Evolutionary conservation across 495 filamentous ascomycete species (phyloP).

Genomic region (Stereocaulon alpinum): DNA sequence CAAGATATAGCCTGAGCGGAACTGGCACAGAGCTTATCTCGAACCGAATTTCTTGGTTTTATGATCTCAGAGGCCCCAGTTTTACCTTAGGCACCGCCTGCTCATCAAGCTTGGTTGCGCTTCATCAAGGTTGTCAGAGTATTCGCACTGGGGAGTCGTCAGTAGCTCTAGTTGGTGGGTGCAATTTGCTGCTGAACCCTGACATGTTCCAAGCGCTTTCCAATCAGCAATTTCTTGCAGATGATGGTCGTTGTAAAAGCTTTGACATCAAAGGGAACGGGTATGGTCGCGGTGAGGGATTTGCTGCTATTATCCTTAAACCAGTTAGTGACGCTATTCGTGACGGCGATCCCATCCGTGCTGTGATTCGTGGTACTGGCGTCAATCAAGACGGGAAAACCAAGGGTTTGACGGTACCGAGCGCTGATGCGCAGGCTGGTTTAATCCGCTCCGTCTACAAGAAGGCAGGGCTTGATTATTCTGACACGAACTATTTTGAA

Average conservation of each 20-base stretch:
- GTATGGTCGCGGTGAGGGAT: slow-evolving; percentile 38
- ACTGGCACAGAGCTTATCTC: slow-evolving; percentile 23
- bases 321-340: slow-evolving; percentile 29
- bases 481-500: slow-evolving; percentile 35
- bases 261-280: slow-evolving; percentile 26
- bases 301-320: slow-evolving; percentile 34
- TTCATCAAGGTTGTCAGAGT: slow-evolving; percentile 23
- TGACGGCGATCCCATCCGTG: slow-evolving; percentile 34
- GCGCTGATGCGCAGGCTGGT: slow-evolving; percentile 27
- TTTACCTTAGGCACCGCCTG: slow-evolving; percentile 26
- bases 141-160: slow-evolving; percentile 34
- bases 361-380: slow-evolving; percentile 21
- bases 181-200: slow-evolving; percentile 18
- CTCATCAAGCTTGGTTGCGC: slow-evolving; percentile 22
- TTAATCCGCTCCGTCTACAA: slow-evolving; percentile 35
- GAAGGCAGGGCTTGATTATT: slow-evolving; percentile 28
- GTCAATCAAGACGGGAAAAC: slow-evolving; percentile 46
- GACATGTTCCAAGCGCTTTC: not conserved
- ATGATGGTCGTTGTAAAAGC: not conserved
- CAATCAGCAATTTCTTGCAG: slow-evolving; percentile 17
- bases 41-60: slow-evolving; percentile 33
- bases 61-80: slow-evolving; percentile 12
- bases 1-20: slow-evolving; percentile 1
- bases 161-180: slow-evolving; percentile 20
- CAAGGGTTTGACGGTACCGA: slow-evolving; percentile 34